A percentile compares a stretch with the other conserved stretches of the same genome.
These are phyloP conservation scores for Vachellia pachyceras DNA, from an alignment of 306 rosid genomes.

Conservation along the genomic window DNA sequence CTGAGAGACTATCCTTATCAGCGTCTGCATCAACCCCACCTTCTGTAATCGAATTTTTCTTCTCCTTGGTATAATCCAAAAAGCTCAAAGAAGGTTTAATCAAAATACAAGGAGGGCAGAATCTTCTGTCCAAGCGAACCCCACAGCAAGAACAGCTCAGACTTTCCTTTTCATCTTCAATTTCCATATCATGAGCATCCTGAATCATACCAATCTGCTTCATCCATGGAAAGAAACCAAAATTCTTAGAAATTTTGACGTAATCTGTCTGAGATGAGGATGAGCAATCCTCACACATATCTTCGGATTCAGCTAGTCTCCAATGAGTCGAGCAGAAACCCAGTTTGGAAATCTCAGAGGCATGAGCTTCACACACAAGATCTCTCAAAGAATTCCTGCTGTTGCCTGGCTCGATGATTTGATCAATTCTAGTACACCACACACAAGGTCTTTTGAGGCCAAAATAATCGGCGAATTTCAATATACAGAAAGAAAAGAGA, in stretches of 20 bases:
- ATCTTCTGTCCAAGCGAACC: constrained; percentile 51
- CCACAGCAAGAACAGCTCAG: constrained; percentile 85
- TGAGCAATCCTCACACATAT: constrained; percentile 89
- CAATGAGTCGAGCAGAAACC: constrained; percentile 74
- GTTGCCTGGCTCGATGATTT: constrained; percentile 63
- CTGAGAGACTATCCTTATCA: constrained; percentile 55
- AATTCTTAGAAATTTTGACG: constrained; percentile 55
- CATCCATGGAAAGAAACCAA: constrained; percentile 72
- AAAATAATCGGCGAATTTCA: constrained; percentile 79
- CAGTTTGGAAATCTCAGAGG: constrained; percentile 75
- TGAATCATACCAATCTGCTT: constrained; percentile 63
- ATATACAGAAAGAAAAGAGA: constrained; percentile 77
- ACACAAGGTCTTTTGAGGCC: constrained; percentile 90
- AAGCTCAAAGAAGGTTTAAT: constrained; percentile 69
- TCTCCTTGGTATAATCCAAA: constrained; percentile 60
- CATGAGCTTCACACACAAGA: constrained; percentile 89
- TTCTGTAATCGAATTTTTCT: constrained; percentile 50
- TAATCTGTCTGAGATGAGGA: constrained; percentile 54
- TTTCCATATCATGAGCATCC: constrained; percentile 38
- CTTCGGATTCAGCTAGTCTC: constrained; percentile 62
- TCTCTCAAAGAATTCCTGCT: constrained; percentile 54
- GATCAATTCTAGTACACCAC: constrained; percentile 92
- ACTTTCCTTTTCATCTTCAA: constrained; percentile 53
- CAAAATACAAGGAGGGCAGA: constrained; percentile 70
- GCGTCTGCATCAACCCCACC: constrained; percentile 46